Base-by-base conservation (phyloP, 1,284 basidiomycete species). In the Cystobasidiaceae sp. region DNA sequence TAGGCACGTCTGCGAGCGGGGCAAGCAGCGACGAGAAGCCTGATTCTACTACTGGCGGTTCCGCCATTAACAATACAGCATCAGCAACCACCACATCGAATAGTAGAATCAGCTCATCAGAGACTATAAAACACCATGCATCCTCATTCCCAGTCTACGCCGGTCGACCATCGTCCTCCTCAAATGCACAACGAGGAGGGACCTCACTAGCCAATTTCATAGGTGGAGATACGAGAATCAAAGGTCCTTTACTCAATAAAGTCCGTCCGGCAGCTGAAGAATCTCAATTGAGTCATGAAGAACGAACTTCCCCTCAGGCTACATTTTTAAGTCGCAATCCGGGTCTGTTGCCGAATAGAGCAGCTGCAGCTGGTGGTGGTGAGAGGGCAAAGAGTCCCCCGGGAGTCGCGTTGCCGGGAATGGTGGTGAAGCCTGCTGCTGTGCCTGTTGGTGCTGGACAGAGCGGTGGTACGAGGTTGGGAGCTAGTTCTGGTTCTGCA, bases 131-230 rank as follows among this genome's bases (percentile, higher is more conserved):
- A 52, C 34, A 23, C 19, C 50, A 39, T 28, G 13, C 60, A 46
- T 43, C 49, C 44, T 52, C 60, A n/a, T 62, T 41, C 50, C 60
- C 60, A 11, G 50, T 62, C 21, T 62, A 32, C 9, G 25, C 33
- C 39, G 60, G 60, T 8, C 11, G 32, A 45, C 25, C n/a, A 45
- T 45, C 8, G n/a, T 45, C 7, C 7, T 23, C 9, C 27, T 30
- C 39, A 4, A n/a, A n/a, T n/a, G n/a, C n/a, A n/a, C n/a, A n/a
- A 19, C n/a, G 54, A 41, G 39, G 39, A 57, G 25, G 25, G 5
- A 62, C 60, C 0, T 67, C 65, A 25, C 33, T 67, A 34, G 66
- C 66, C n/a, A 49, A 67, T 33, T 67, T 67, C 44, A 61, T 67
- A 23, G 66, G 66, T n/a, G 66, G 58, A 15, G 48, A 62, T 33